Conservation (phyloP, 768 basidiomycete species). For the Phanerochaete carnosa region DNA sequence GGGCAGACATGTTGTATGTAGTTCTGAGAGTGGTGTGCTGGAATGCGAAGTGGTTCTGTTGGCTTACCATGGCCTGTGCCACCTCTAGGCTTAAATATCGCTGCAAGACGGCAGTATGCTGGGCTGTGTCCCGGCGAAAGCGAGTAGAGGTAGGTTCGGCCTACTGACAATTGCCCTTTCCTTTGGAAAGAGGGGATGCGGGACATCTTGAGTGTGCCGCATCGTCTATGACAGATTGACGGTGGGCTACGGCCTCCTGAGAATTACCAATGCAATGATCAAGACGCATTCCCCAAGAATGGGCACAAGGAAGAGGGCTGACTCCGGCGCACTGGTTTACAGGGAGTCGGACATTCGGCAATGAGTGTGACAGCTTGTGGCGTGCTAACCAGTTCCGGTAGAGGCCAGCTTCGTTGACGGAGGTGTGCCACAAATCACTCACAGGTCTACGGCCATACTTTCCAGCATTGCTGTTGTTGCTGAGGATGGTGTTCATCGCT, state of each 20-base stretch:
- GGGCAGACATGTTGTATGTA: conserved; percentile 1
- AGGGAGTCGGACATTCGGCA: not conserved
- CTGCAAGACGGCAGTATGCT: not conserved
- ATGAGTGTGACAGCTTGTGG: not conserved
- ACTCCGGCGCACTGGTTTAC: not conserved
- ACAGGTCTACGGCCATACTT: not conserved
- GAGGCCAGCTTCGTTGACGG: too few relatives aligned
- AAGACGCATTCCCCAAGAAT: too few relatives aligned
- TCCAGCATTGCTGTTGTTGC: not conserved
- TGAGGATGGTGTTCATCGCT: not conserved
- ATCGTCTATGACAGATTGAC: not conserved
- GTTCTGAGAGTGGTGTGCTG: not conserved
- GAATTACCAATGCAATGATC: not conserved
- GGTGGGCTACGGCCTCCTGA: not conserved
- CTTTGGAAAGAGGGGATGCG: not conserved
- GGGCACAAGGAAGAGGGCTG: not conserved
- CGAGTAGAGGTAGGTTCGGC: not conserved
- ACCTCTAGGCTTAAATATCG: not conserved
- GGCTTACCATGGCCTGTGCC: not conserved
- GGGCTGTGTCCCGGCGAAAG: not conserved
- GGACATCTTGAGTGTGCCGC: not conserved
- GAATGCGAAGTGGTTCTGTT: not conserved
- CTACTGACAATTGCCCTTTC: not conserved
- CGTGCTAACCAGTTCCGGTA: not conserved
- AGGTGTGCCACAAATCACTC: not conserved